phyloP scores from a whole-genome alignment of 768 basidiomycete species.

The Boletus pseudo-olivaceus region DNA sequence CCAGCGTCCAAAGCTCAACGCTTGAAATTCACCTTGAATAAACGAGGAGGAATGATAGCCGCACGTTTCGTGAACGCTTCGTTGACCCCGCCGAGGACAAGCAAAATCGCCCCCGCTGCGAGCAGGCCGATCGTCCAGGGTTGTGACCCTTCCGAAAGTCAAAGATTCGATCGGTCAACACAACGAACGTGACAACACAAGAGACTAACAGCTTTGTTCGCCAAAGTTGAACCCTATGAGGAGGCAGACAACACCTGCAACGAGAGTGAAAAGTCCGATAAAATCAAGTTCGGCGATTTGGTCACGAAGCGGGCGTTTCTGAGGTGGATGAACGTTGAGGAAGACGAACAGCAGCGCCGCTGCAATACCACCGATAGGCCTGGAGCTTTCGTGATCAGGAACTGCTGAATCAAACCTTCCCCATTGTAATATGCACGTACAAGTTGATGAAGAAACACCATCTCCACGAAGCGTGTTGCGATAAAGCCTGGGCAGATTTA shows the following conservation, averaged over 20 bases:
- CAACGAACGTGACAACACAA: background rate
- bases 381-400: constrained; percentile 21
- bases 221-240: constrained; percentile 73
- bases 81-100: constrained; percentile 50
- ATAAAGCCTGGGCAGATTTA: constrained; percentile 46
- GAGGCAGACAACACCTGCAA: constrained; percentile 60
- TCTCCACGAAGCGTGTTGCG: constrained; percentile 70
- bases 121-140: constrained; percentile 56
- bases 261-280: constrained; percentile 58
- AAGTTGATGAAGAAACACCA: constrained; percentile 80
- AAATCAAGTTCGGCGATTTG: constrained; percentile 70
- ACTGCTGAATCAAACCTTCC: background rate
- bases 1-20: background rate
- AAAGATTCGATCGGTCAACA: background rate
- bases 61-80: constrained; percentile 60
- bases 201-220: constrained; percentile 55
- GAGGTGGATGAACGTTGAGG: constrained; percentile 76
- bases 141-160: constrained; percentile 44
- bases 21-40: constrained; percentile 53
- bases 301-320: constrained; percentile 51
- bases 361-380: constrained; percentile 69
- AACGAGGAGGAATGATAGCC: constrained; percentile 69
- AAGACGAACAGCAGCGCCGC: constrained; percentile 62
- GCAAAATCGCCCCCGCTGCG: constrained; percentile 47
- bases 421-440: constrained; percentile 32